Conservation (phyloP, 225 moss, liverwort and hornwort species). For the Lunularia cruciata region DNA sequence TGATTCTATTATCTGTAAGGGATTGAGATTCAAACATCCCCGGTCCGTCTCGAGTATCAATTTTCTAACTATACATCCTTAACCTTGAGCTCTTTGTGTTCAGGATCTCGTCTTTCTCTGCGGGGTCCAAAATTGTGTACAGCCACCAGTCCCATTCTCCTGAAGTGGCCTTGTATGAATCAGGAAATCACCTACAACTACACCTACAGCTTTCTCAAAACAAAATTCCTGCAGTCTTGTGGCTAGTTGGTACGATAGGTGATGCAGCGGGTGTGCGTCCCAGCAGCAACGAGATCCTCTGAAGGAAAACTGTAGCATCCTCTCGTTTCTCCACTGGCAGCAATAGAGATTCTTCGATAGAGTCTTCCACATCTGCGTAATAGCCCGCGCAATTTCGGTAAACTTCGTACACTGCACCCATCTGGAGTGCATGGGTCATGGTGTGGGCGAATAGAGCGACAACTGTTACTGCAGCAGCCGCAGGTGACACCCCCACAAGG, state of each 20-base stretch:
- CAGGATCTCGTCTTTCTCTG: too few relatives aligned
- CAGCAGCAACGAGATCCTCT: slow-evolving; percentile 23
- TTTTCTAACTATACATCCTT: too few relatives aligned
- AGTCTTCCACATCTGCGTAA: slow-evolving; percentile 27
- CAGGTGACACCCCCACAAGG: background rate
- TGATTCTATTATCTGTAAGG: too few relatives aligned
- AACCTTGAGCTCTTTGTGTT: too few relatives aligned
- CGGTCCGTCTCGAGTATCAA: too few relatives aligned
- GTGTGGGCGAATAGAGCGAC: slow-evolving; percentile 20
- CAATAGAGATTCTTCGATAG: slow-evolving; percentile 21
- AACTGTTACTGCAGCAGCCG: slow-evolving; percentile 21
- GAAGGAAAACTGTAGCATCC: slow-evolving; percentile 20
- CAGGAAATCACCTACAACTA: too few relatives aligned
- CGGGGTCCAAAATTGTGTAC: too few relatives aligned
- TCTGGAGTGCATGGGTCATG: slow-evolving; percentile 21
- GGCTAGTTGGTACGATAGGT: background rate
- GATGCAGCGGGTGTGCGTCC: slow-evolving; percentile 9
- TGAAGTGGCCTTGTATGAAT: too few relatives aligned
- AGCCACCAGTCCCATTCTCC: too few relatives aligned
- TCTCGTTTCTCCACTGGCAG: slow-evolving; percentile 21
- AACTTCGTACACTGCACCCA: slow-evolving; percentile 31
- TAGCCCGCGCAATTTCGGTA: slow-evolving; percentile 37
- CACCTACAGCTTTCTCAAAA: too few relatives aligned
- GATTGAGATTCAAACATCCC: too few relatives aligned
- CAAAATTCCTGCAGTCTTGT: slow-evolving; percentile 26